phyloP scores from a whole-genome alignment of 371 early-diverging fungal species.

The Syncephalis plumigaleata region DNA sequence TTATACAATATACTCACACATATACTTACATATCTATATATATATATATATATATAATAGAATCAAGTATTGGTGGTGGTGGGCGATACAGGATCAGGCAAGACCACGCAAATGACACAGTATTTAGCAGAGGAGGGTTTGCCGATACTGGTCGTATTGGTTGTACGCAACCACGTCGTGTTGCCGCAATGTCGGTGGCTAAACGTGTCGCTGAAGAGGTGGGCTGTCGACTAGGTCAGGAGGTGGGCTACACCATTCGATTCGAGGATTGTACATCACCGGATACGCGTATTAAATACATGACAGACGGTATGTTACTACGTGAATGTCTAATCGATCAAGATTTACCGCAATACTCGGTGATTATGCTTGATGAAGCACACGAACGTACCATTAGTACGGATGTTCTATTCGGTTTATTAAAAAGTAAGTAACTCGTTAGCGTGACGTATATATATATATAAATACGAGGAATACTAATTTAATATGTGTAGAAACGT shows the following conservation, averaged over 20 bases:
- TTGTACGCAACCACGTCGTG: constrained; percentile 98
- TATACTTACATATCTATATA: background rate
- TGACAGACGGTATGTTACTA: constrained; percentile 99
- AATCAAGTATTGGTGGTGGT: constrained; percentile 88
- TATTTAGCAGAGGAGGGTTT: constrained; percentile 90
- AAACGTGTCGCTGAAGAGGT: constrained; percentile 98
- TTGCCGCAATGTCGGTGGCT: constrained; percentile 98
- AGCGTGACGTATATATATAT: background rate
- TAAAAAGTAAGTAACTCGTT: constrained; percentile 27
- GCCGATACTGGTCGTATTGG: constrained; percentile 76
- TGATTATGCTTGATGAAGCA: constrained; percentile 97
- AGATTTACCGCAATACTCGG: constrained; percentile 67
- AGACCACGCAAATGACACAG: constrained; percentile 99
- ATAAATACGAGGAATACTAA: background rate
- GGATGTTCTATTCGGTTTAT: constrained; percentile 94
- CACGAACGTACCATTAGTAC: constrained; percentile 97
- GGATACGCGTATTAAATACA: constrained; percentile 91
- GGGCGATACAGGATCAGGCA: constrained; percentile 98
- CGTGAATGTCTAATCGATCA: constrained; percentile 91
- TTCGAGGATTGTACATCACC: constrained; percentile 95
- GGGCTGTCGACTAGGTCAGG: constrained; percentile 83
- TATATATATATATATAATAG: constrained; percentile 4
- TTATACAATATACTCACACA: background rate
- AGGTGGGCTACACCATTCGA: constrained; percentile 97
- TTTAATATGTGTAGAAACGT: constrained; percentile 21